Conservation (phyloP, 2,329 filamentous ascomycete species). For the Arthrobotrys conoides region DNA sequence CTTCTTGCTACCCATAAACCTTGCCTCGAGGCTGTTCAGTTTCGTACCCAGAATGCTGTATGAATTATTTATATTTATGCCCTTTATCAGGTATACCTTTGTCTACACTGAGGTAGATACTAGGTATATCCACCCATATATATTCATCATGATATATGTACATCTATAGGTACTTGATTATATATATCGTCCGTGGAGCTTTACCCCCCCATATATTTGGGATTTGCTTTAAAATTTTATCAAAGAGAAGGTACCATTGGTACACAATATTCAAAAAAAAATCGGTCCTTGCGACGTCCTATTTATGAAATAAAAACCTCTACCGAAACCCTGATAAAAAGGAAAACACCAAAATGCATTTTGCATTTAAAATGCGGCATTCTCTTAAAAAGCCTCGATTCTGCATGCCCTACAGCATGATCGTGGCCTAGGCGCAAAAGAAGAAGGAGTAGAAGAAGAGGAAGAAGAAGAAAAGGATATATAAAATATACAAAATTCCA, state of each 20-base stretch:
- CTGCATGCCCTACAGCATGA: background rate
- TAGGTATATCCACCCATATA: too few relatives aligned
- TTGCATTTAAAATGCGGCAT: background rate
- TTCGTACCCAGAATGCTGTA: too few relatives aligned
- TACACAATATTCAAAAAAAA: background rate
- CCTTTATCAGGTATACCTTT: too few relatives aligned
- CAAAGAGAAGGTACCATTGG: background rate
- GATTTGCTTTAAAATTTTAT: too few relatives aligned
- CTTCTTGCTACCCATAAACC: too few relatives aligned
- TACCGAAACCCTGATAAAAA: background rate
- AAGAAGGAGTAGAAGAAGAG: background rate
- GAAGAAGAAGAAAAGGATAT: background rate
- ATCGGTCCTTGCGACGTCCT: slow-evolving; percentile 1
- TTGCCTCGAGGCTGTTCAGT: too few relatives aligned
- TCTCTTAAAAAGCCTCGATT: background rate
- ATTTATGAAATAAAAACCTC: slow-evolving; percentile 5
- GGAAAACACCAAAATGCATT: background rate
- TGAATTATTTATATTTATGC: too few relatives aligned
- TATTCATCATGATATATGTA: too few relatives aligned
- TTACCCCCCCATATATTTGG: background rate
- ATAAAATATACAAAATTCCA: background rate
- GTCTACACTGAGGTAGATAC: too few relatives aligned
- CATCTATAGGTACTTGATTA: too few relatives aligned
- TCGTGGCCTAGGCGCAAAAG: background rate
- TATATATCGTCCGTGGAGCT: background rate